Conservation (phyloP, 2,329 filamentous ascomycete species). For the Scytalidium sp. region DNA sequence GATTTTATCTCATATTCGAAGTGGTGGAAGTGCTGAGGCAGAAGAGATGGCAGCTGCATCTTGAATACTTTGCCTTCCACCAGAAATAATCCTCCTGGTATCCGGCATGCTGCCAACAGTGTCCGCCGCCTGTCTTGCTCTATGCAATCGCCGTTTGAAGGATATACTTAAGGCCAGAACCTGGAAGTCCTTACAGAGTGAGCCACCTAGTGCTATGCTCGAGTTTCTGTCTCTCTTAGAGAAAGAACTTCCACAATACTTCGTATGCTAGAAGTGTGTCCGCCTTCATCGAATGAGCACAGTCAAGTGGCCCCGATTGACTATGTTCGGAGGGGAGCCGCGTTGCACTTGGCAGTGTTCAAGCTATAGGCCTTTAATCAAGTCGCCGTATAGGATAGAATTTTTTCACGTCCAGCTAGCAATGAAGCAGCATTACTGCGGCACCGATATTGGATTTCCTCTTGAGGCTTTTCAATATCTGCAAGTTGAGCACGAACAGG, state of each 20-base stretch:
- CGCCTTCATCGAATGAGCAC: constrained; percentile 9
- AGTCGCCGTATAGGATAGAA: constrained; percentile 8
- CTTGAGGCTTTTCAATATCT: constrained; percentile 11
- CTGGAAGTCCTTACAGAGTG: constrained; percentile 7
- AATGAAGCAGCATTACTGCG: constrained; percentile 11
- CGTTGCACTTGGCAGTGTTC: constrained; percentile 4
- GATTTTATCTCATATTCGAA: constrained; percentile 6
- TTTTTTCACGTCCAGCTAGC: constrained; percentile 16
- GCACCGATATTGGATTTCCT: constrained; percentile 11
- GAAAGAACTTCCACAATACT: constrained; percentile 11
- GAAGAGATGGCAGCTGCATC: background rate
- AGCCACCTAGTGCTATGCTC: constrained; percentile 4
- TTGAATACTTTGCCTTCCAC: constrained; percentile 11
- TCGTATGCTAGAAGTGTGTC: constrained; percentile 11
- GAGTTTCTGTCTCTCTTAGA: constrained; percentile 10
- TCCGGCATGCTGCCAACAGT: constrained; percentile 10
- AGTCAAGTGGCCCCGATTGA: constrained; percentile 10
- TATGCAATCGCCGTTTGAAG: constrained; percentile 9
- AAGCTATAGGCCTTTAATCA: constrained; percentile 4
- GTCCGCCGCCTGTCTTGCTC: constrained; percentile 11
- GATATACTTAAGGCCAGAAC: constrained; percentile 8
- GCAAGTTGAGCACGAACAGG: constrained; percentile 8
- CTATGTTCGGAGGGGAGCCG: background rate
- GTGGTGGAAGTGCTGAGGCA: constrained; percentile 1
- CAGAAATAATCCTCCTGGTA: constrained; percentile 11